Evolutionary conservation across 208 protist genomes (phyloP), one percentile per base, ranked within the genome.

Genomic region (Herpetomonas tarakana): DNA sequence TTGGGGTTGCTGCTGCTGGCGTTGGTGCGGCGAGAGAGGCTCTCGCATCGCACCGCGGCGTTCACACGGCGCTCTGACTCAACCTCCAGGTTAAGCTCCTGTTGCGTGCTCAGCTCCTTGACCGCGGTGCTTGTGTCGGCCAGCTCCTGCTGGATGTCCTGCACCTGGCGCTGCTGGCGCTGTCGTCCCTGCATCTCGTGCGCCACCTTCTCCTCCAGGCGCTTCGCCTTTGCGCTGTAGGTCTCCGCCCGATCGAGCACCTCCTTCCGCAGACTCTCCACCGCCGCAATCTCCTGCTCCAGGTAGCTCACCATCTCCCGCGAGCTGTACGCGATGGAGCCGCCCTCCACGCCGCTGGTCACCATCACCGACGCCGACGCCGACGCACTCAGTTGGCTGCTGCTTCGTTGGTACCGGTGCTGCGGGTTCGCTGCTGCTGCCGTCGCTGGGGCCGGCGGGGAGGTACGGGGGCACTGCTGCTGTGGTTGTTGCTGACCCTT

Each of bases 301-400:
- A 93, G 53, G 58, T 88, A 87, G 21, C 74, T 71, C 1, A 88
- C 72, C 76, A 87, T 83, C 25, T 81, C 83, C 27, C 70, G 69
- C 11, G 80, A 70, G 70, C 85, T 77, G 58, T 80, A 70, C 29
- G 67, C 56, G 19, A 54, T 1, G 7, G 41, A 6, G 2, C 26
- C 35, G 55, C 31, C 39, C 9, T 6, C 9, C 35, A 41, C 35
- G 35, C 35, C 14, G 9, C 9, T 41, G 35, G 26, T 16, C 18
- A 21, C n/a, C 12, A 21, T 18, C 46, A 26, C 18, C 11, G 46
- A 26, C 18, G 22, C n/a, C 12, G 22, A 6, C 46, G n/a, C 18
- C 11, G 46, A 26, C 24, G 27, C 52, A 24, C 52, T 56, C 27
- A 35, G 6, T 31, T 56, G 52, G 27, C 52, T 56, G 27, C 52